These are phyloP conservation scores for Leccinum broughii DNA, from an alignment of 768 basidiomycete genomes.

Conservation along the genomic window DNA sequence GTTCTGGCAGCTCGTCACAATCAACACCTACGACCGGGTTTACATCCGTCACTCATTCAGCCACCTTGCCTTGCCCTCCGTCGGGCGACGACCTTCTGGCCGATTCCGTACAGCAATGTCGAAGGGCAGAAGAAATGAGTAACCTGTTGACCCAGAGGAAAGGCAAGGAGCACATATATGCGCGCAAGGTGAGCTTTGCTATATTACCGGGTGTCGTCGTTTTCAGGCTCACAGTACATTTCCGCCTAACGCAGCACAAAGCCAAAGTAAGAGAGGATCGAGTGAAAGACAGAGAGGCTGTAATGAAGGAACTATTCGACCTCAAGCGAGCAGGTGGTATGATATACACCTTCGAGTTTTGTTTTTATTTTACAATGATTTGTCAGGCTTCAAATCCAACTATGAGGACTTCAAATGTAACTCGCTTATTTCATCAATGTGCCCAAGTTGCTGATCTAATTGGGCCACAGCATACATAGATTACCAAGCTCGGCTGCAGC, in stretches of 20 bases:
- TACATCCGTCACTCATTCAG: constrained; percentile 20
- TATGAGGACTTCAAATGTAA: constrained; percentile 58
- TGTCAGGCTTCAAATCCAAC: constrained; percentile 53
- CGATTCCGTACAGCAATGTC: constrained; percentile 20
- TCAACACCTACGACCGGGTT: constrained; percentile 19
- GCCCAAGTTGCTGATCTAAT: constrained; percentile 7
- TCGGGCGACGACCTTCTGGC: constrained; percentile 19
- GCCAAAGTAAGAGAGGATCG: constrained; percentile 46
- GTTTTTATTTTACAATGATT: neutral
- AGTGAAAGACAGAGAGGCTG: constrained; percentile 48
- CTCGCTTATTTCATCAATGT: constrained; percentile 1
- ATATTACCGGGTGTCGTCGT: neutral
- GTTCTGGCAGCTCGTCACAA: constrained; percentile 19
- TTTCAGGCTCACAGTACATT: constrained; percentile 7
- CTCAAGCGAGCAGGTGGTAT: constrained; percentile 46
- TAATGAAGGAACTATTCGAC: constrained; percentile 52
- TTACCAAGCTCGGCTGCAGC: constrained; percentile 48
- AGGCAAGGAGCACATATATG: constrained; percentile 50
- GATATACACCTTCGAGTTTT: neutral
- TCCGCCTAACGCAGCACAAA: constrained; percentile 49
- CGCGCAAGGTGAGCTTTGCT: constrained; percentile 40
- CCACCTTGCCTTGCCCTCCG: constrained; percentile 10
- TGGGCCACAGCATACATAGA: constrained; percentile 47
- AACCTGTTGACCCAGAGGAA: constrained; percentile 17
- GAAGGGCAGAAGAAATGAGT: constrained; percentile 22